phyloP scores from a whole-genome alignment of 2,329 filamentous ascomycete species.

The Aspergillus aculeatus region DNA sequence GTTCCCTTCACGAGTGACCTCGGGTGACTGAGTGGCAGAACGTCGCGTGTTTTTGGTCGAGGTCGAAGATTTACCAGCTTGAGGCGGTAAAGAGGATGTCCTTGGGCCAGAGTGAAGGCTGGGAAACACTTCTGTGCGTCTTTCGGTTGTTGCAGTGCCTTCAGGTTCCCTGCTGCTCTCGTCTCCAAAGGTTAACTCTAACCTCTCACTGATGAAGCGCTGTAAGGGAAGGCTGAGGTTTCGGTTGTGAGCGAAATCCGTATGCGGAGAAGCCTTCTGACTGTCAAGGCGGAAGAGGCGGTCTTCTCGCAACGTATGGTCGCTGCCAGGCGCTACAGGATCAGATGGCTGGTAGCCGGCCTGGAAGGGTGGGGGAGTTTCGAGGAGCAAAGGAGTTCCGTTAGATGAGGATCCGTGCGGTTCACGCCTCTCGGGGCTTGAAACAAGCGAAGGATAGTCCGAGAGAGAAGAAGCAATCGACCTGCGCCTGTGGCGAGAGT shows the following conservation, averaged over 20 bases:
- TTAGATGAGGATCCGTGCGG: conserved; percentile 29
- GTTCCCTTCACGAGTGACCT: conserved; percentile 15
- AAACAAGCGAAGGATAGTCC: conserved; percentile 32
- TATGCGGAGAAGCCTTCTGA: conserved; percentile 22
- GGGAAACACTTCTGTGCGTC: conserved; percentile 24
- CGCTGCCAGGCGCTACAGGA: conserved; percentile 20
- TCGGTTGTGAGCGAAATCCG: conserved; percentile 29
- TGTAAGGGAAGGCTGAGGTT: conserved; percentile 39
- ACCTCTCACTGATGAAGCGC: conserved; percentile 41
- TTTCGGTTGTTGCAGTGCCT: conserved; percentile 9
- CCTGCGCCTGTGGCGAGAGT: conserved; percentile 23
- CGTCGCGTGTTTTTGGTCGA: conserved; percentile 9
- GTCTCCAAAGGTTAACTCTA: conserved; percentile 28
- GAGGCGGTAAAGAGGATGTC: conserved; percentile 12
- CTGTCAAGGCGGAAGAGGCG: conserved; percentile 30
- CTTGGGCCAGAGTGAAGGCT: conserved; percentile 17
- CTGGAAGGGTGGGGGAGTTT: conserved; percentile 26
- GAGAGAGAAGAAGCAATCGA: conserved; percentile 36
- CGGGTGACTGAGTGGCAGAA: conserved; percentile 14
- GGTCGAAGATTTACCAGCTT: conserved; percentile 12
- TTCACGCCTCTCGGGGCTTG: conserved; percentile 30
- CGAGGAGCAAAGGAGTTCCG: conserved; percentile 23
- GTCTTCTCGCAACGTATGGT: conserved; percentile 33
- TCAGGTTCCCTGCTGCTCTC: conserved; percentile 16
- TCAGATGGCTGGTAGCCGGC: conserved; percentile 18